A percentile compares a stretch with the other conserved stretches of the same genome.
Evolutionary conservation across 176 grass and related monocot species (phyloP).

Genomic region (Oryza meridionalis): DNA sequence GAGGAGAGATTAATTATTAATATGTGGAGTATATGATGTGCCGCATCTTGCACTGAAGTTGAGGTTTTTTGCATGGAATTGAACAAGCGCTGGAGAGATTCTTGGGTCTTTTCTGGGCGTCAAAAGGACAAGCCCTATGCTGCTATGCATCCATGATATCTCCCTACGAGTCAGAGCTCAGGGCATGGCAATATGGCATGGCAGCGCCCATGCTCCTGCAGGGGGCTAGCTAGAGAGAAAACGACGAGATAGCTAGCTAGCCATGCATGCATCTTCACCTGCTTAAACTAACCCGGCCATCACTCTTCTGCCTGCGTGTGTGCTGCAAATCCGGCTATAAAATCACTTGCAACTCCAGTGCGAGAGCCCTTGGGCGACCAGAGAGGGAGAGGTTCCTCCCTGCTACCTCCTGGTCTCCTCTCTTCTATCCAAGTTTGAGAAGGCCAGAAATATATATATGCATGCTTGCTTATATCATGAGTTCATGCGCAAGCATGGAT

Average conservation of each 20-base stretch:
- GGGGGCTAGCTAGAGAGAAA: background rate
- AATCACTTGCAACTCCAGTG: conserved; percentile 13
- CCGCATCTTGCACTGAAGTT: conserved; percentile 21
- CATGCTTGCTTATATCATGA: background rate
- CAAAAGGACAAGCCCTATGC: conserved; percentile 34
- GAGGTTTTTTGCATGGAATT: conserved; percentile 37
- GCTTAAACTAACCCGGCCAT: conserved; percentile 21
- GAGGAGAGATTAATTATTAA: background rate
- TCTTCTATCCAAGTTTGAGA: conserved; percentile 36
- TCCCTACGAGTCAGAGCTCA: conserved; percentile 34
- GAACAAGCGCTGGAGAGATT: conserved; percentile 24
- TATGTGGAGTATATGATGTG: background rate
- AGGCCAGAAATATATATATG: background rate
- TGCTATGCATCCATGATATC: conserved; percentile 32
- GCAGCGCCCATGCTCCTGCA: conserved; percentile 46
- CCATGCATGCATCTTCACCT: background rate
- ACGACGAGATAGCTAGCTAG: conserved; percentile 2
- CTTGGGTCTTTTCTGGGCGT: conserved; percentile 26
- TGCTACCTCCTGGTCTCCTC: conserved; percentile 36
- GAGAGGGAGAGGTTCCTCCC: conserved; percentile 21
- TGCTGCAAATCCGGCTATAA: conserved; percentile 46
- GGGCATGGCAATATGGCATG: conserved; percentile 30
- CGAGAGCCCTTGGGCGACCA: conserved; percentile 31
- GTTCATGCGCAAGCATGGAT: background rate
- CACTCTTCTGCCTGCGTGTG: background rate